Evolutionary conservation across 225 moss, liverwort and hornwort genomes (phyloP).

Genomic region (Sphagnum contortum): DNA sequence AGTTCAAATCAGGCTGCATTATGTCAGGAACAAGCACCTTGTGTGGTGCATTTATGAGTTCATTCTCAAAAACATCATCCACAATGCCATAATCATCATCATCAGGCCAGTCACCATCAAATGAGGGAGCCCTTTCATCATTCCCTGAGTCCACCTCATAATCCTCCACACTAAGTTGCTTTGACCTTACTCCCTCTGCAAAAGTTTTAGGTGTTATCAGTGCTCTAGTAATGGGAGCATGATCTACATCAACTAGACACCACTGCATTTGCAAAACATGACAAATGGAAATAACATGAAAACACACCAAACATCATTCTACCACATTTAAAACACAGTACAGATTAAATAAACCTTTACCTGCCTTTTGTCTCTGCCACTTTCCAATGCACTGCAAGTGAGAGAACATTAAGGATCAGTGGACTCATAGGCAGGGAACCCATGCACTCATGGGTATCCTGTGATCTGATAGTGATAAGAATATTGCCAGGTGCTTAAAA

Average conservation of each 20-base stretch:
- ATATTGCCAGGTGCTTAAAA: no score
- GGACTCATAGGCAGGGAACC: no score
- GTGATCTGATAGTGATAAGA: no score
- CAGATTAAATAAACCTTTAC: constrained; percentile 12
- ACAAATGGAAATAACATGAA: not conserved
- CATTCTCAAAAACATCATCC: constrained; percentile 42
- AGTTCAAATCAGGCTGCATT: no score
- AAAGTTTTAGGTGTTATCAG: not conserved
- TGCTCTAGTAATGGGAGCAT: no score
- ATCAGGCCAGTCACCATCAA: constrained; percentile 48
- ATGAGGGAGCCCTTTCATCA: constrained; percentile 35
- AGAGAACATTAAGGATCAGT: no score
- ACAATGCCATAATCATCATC: constrained; percentile 43
- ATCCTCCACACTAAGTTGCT: constrained; percentile 20
- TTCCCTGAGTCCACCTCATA: constrained; percentile 42
- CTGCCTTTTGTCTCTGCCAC: constrained; percentile 38
- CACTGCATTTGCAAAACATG: not conserved
- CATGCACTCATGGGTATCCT: no score
- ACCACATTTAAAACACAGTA: no score
- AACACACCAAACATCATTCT: no score
- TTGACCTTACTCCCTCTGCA: constrained; percentile 37
- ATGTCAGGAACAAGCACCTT: constrained; percentile 33
- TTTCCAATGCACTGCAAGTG: constrained; percentile 60
- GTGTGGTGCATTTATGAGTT: constrained; percentile 73
- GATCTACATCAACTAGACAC: no score